phyloP scores from a whole-genome alignment of 78 protist genomes.

The Protostelium mycophagum region DNA sequence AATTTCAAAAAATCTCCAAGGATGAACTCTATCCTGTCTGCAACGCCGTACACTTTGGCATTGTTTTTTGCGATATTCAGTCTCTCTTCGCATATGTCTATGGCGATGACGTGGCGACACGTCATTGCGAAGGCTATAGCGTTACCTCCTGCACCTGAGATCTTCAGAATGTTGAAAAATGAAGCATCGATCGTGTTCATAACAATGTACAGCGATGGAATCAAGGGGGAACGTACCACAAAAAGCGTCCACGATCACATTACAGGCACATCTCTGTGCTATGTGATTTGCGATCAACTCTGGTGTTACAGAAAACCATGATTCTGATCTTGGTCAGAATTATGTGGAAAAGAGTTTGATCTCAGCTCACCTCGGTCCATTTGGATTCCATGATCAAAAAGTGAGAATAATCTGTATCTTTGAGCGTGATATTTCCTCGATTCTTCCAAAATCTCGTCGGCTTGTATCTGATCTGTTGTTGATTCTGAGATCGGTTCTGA shows the following conservation, averaged over 20 bases:
- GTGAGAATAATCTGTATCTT: slow-evolving; percentile 40
- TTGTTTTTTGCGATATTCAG: slow-evolving; percentile 34
- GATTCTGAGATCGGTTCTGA: not conserved
- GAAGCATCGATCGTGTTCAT: no score
- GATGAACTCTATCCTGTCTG: slow-evolving; percentile 14
- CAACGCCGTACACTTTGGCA: slow-evolving; percentile 9
- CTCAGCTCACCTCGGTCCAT: slow-evolving; percentile 22
- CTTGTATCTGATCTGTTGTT: no score
- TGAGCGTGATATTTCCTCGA: slow-evolving; percentile 25
- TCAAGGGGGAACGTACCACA: slow-evolving; percentile 27
- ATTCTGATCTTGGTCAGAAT: slow-evolving; percentile 22
- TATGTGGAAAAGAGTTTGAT: not conserved
- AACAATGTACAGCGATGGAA: no score
- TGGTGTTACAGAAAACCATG: slow-evolving; percentile 67
- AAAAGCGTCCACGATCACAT: slow-evolving; percentile 34
- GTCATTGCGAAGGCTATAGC: slow-evolving; percentile 27
- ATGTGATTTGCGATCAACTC: slow-evolving; percentile 54
- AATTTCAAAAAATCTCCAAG: slow-evolving; percentile 18
- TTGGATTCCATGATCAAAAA: slow-evolving; percentile 53
- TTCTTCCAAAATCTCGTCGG: not conserved
- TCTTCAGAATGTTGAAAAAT: not conserved
- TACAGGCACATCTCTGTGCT: slow-evolving; percentile 29
- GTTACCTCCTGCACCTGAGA: slow-evolving; percentile 40
- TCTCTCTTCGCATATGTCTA: slow-evolving; percentile 24
- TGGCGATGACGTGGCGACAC: slow-evolving; percentile 19